phyloP scores from a whole-genome alignment of 352 stramenopile genomes.

The Phytopythium oedochilum region DNA sequence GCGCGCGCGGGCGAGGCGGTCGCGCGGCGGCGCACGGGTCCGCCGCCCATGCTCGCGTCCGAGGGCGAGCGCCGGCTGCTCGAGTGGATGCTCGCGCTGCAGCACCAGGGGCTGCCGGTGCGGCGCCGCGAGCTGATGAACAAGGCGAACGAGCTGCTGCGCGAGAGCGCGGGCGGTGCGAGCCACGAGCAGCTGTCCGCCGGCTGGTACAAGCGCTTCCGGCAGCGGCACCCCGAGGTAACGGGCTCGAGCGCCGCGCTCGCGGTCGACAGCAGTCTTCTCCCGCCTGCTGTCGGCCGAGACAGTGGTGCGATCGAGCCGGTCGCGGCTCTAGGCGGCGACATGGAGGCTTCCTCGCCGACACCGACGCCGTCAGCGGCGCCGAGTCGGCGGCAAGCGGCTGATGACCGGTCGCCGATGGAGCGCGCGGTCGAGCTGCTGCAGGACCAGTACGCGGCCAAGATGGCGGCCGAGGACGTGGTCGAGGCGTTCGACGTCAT shows the following conservation, averaged over 20 bases:
- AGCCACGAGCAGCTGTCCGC: slow-evolving; percentile 9
- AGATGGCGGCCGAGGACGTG: slow-evolving; percentile 12
- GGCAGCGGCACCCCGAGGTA: slow-evolving; percentile 11
- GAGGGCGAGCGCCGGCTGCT: slow-evolving; percentile 10
- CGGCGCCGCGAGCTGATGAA: slow-evolving; percentile 10
- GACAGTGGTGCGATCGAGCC: too few species aligned
- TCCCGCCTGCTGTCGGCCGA: too few species aligned
- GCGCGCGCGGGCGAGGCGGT: slow-evolving; percentile 7
- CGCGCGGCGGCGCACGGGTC: slow-evolving; percentile 3
- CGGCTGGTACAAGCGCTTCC: slow-evolving; percentile 16
- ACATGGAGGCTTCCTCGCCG: not conserved
- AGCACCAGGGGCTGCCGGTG: slow-evolving; percentile 7
- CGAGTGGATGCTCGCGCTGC: slow-evolving; percentile 12
- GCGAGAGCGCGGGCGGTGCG: not conserved
- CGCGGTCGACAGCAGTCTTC: not conserved
- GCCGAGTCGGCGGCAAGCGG: not conserved
- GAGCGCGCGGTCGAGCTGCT: slow-evolving; percentile 13
- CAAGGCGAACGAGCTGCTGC: slow-evolving; percentile 14
- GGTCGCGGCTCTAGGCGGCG: not conserved
- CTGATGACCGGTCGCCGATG: slow-evolving; percentile 1
- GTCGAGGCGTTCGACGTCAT: slow-evolving; percentile 21
- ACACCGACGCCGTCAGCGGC: not conserved
- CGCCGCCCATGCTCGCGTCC: slow-evolving; percentile 7
- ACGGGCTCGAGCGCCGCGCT: slow-evolving; percentile 8
- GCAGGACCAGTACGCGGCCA: slow-evolving; percentile 11